A percentile compares a stretch with the other conserved stretches of the same genome.
phyloP scores from a whole-genome alignment of 2,329 filamentous ascomycete genomes.

The Eutypa lata region DNA sequence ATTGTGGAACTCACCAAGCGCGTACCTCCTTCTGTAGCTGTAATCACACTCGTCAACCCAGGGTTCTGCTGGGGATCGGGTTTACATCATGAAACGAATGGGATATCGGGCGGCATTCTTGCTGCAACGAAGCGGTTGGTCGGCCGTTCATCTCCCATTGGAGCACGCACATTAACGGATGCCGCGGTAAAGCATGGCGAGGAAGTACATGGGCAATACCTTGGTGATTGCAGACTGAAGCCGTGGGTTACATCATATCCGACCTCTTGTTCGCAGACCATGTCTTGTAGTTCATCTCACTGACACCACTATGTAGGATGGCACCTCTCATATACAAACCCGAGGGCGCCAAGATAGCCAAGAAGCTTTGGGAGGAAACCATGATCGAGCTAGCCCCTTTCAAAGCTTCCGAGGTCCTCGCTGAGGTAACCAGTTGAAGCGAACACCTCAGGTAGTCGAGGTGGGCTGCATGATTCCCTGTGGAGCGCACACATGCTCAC shows the following conservation, averaged over 20 bases:
- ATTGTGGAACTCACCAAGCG: background rate
- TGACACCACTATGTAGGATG: background rate
- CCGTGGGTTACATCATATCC: background rate
- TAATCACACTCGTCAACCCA: background rate
- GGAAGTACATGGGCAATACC: slow-evolving; percentile 4
- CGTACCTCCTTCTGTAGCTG: background rate
- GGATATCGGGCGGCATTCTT: background rate
- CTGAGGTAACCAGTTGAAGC: too few relatives aligned
- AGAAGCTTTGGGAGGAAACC: slow-evolving; percentile 1
- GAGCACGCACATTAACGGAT: background rate
- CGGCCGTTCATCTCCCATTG: background rate
- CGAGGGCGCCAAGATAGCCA: background rate
- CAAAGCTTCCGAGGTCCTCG: too few relatives aligned
- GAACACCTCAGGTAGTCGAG: too few relatives aligned
- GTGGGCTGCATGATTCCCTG: too few relatives aligned
- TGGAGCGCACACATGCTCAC: too few relatives aligned
- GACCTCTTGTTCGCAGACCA: too few relatives aligned
- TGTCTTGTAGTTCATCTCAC: background rate
- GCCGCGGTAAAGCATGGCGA: slow-evolving; percentile 2
- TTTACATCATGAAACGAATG: background rate
- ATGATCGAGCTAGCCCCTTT: slow-evolving; percentile 4
- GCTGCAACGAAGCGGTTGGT: too few relatives aligned
- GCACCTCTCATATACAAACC: slow-evolving; percentile 3
- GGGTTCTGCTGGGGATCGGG: too few relatives aligned
- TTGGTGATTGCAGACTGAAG: slow-evolving; percentile 1